Evolutionary conservation across 441 rosid genomes (phyloP), one percentile per base, ranked within the genome.

Genomic region (Gossypium laxum): DNA sequence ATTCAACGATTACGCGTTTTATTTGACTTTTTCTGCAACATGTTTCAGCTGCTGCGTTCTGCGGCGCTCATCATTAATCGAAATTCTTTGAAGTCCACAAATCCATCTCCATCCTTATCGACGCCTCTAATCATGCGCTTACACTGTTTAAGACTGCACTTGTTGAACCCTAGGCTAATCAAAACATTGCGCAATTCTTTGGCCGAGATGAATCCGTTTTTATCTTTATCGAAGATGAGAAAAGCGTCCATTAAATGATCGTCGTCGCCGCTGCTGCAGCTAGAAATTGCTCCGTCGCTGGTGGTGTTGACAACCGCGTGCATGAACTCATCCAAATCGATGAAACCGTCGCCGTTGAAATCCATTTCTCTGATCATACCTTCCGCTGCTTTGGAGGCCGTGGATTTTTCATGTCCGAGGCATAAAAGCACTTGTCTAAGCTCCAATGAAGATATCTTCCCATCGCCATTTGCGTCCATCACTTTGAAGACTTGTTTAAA

Each of bases 81-180:
- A 56, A 87, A 85, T 65, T 87, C 86, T 24, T 76, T 72, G 65
- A 82, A 83, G 59, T 82, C 83, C 60, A 87, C 89, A 64, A 79
- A 85, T 3, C 89, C 86, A 78, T 85, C 88, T 1, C 84, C 84
- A 55, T 83, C 81, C 43, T 58, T 72, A 38, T 87, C 91, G 4
- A 81, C 82, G 2, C 81, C 83, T 59, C 56, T 75, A 3, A 85
- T 87, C 89, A 87, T 85, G 17, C 58, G 65, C 75, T 45, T 70
- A 72, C 91, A 85, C 14, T 85, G 79, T 72, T 56, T 21, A 14
- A 85, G 67, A 62, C 83, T 76, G 63, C 84, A 80, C 5, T 73
- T 58, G 1, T 72, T 69, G n/a, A 70, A 72, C 32, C 86, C 85
- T 18, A 82, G 78, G 14, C 75, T 76, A n/a, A 2, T 24, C 32